Evolutionary conservation across 257 asterid species (phyloP), one percentile per base, ranked within the genome.

Genomic region (Anisodus tanguticus): DNA sequence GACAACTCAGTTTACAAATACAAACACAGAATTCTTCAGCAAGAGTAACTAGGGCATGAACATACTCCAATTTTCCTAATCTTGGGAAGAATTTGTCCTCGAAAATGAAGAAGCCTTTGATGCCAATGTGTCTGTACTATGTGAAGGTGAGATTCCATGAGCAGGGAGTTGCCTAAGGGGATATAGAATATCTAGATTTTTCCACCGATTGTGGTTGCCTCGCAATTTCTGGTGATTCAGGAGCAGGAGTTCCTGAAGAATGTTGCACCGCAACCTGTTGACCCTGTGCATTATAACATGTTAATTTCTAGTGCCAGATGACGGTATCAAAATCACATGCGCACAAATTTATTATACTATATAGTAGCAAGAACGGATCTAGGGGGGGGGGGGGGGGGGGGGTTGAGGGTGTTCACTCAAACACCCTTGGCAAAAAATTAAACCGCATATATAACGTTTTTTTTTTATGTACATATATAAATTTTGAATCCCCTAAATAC

Each of bases 231-330:
- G 76, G 67, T 35, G 85, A 64, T 85, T 85, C 85, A 9, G 84
- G 82, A 37, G 89, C 83, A 82, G 81, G 87, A 47, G 81, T 85
- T 70, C 71, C 76, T 8, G 49, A 77, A 77, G 82, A 77, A 82
- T 86, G 88, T 57, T 84, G 86, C 80, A 53, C 84, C 64, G 37
- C 26, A 66, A 63, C 79, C 57, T 79, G 83, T 55, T 88, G 86
- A 71, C 83, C 94, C 94, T 91, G 81, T 74, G 91, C 85, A 86
- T 59, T 8, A 76, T 31, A 49, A 68, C 69, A 68, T 15, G 57
- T 53, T 55, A 82, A 58, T 68, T 41, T 67, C 67, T 22, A 67
- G 63, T 66, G 17, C 35, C 67, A 82, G 39, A 35, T 3, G 53
- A 51, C 13, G 51, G 19, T 10, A 45, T 15, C 22, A n/a, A 49